Conservation (phyloP, 2,329 filamentous ascomycete genomes). For the Pezizomycotina sp. region DNA sequence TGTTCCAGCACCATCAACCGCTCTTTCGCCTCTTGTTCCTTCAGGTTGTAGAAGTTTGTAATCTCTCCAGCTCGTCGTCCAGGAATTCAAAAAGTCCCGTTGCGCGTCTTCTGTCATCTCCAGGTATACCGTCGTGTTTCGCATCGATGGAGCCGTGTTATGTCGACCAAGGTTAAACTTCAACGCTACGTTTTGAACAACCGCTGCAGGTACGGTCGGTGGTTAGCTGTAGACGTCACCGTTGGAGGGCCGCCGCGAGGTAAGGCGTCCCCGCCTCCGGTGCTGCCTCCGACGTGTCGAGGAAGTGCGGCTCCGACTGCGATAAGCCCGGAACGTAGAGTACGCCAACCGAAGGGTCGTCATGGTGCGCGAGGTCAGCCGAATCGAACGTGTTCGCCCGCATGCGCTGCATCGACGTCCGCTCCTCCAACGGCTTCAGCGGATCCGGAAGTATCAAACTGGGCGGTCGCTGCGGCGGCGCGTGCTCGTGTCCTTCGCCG, state of each 20-base stretch:
- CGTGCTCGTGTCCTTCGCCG: no score
- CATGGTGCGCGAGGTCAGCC: conserved; percentile 1
- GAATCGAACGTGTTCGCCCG: conserved; percentile 12
- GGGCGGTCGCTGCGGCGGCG: no score
- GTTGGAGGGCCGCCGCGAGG: conserved; percentile 8
- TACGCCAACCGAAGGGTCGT: no score
- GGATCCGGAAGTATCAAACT: no score
- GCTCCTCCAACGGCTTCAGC: conserved; percentile 11
- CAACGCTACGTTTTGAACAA: conserved; percentile 31
- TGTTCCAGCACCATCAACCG: conserved; percentile 55
- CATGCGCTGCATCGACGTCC: no score
- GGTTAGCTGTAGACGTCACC: conserved; percentile 4
- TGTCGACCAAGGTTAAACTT: conserved; percentile 31
- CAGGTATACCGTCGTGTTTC: conserved; percentile 34
- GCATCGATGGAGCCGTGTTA: conserved; percentile 31
- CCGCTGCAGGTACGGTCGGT: conserved; percentile 28
- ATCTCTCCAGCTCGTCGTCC: conserved; percentile 72
- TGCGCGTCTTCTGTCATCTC: conserved; percentile 53
- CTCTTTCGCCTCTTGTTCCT: conserved; percentile 68
- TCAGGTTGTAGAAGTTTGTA: conserved; percentile 71
- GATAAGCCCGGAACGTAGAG: no score
- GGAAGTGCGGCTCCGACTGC: no score
- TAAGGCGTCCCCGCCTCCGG: background rate
- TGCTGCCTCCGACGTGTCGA: no score
- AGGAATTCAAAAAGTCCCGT: conserved; percentile 78